Evolutionary conservation across 345 rosid species (phyloP).

Genomic region (Pugionium cornutum): DNA sequence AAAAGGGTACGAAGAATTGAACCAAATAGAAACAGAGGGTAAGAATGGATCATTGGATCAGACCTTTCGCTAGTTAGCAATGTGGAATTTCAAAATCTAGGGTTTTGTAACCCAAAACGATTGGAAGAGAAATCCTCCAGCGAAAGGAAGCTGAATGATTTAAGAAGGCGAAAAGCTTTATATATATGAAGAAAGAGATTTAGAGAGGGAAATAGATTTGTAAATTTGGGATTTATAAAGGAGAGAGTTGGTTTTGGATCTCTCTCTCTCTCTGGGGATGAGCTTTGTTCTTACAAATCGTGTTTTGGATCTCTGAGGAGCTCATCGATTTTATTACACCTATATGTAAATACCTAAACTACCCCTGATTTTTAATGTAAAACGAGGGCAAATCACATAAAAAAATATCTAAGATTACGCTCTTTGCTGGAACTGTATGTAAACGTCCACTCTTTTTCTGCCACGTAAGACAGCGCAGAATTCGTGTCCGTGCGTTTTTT

Average conservation of each 20-base stretch:
- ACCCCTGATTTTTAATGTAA: conserved; percentile 9
- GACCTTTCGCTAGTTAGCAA: conserved; percentile 21
- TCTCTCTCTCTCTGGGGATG: conserved; percentile 24
- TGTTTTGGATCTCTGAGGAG: conserved; percentile 33
- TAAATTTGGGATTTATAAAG: conserved; percentile 35
- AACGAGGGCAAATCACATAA: background rate
- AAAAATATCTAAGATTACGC: conserved; percentile 9
- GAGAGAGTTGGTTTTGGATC: conserved; percentile 24
- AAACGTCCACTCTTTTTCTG: conserved; percentile 29
- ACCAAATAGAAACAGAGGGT: background rate
- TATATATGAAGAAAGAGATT: background rate
- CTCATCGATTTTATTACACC: background rate
- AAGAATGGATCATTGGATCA: background rate
- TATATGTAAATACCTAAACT: conserved; percentile 24
- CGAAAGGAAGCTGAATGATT: too few species aligned
- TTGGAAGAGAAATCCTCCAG: too few species aligned
- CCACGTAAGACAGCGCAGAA: conserved; percentile 16
- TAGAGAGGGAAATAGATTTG: conserved; percentile 43
- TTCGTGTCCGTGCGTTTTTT: too few species aligned
- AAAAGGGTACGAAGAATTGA: background rate
- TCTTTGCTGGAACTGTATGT: conserved; percentile 5
- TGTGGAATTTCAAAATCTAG: conserved; percentile 23
- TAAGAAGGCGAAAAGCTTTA: too few species aligned
- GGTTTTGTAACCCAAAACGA: conserved; percentile 29
- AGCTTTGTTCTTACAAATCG: conserved; percentile 30